These are phyloP conservation scores for Hypoxylon crocopeplum DNA, from an alignment of 495 filamentous ascomycete species.

Conservation along the genomic window DNA sequence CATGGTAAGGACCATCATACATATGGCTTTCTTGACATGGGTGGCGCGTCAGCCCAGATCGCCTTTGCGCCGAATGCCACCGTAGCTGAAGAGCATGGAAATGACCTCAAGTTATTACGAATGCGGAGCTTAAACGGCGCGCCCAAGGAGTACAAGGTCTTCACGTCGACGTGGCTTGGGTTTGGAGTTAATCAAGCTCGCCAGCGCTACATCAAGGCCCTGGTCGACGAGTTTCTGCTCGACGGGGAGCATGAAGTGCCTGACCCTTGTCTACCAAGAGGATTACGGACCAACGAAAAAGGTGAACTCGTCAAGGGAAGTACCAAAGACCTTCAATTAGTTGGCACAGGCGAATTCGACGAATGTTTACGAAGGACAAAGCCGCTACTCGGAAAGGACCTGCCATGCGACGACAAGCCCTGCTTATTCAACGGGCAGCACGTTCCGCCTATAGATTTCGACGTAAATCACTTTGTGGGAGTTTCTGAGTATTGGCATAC, in stretches of 20 bases:
- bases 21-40: constrained; percentile 98
- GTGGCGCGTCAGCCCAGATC: constrained; percentile 95
- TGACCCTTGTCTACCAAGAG: constrained; percentile 89
- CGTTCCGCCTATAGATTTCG: constrained; percentile 95
- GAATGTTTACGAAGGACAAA: constrained; percentile 84
- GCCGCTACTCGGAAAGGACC: constrained; percentile 88
- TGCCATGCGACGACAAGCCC: constrained; percentile 80
- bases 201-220: constrained; percentile 74
- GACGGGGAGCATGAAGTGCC: constrained; percentile 69
- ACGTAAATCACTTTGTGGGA: constrained; percentile 97
- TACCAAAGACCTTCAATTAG: constrained; percentile 51
- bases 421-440: constrained; percentile 90
- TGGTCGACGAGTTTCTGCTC: constrained; percentile 66
- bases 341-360: constrained; percentile 86
- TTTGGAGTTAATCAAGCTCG: constrained; percentile 95
- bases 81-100: constrained; percentile 85
- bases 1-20: constrained; percentile 90
- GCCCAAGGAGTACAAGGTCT: constrained; percentile 81
- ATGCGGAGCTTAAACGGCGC: constrained; percentile 81
- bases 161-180: constrained; percentile 95
- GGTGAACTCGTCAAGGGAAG: constrained; percentile 55
- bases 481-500: constrained; percentile 99
- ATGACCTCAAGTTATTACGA: constrained; percentile 86
- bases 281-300: constrained; percentile 70
- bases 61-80: constrained; percentile 96